These are phyloP conservation scores for Aspergillus luchuensis DNA, from an alignment of 2,329 filamentous ascomycete species.

Conservation along the genomic window DNA sequence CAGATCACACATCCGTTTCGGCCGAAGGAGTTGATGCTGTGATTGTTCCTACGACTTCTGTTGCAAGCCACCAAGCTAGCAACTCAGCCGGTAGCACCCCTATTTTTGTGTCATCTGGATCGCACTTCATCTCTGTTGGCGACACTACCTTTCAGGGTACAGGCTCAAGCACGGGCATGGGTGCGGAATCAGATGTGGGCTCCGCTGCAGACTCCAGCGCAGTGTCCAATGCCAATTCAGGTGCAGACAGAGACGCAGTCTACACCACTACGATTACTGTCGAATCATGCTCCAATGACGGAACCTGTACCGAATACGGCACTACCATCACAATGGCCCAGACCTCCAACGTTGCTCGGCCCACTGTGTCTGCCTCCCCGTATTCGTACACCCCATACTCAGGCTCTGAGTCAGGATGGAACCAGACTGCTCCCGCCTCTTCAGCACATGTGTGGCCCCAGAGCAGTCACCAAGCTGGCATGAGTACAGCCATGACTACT, in stretches of 20 bases:
- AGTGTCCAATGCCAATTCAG: neutral
- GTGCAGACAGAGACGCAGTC: neutral
- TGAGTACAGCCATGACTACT: neutral
- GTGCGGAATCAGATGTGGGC: neutral
- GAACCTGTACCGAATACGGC: slow-evolving; percentile 15
- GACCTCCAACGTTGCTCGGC: neutral
- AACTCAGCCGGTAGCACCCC: neutral
- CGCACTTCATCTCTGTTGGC: neutral
- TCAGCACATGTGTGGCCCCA: neutral
- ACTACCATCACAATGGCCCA: slow-evolving; percentile 23
- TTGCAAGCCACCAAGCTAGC: neutral
- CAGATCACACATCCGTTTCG: neutral
- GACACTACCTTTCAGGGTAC: neutral
- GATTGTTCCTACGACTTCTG: neutral
- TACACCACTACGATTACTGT: slow-evolving; percentile 17
- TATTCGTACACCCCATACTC: neutral
- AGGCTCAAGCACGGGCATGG: neutral
- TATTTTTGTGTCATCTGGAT: neutral
- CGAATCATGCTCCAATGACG: slow-evolving; percentile 21
- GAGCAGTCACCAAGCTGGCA: neutral
- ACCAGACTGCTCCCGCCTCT: neutral
- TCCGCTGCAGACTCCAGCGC: neutral
- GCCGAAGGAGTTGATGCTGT: neutral
- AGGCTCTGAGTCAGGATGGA: neutral
- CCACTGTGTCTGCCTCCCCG: neutral